Evolutionary conservation across 176 grass and related monocot species (phyloP).

Genomic region (Hordeum marinum): DNA sequence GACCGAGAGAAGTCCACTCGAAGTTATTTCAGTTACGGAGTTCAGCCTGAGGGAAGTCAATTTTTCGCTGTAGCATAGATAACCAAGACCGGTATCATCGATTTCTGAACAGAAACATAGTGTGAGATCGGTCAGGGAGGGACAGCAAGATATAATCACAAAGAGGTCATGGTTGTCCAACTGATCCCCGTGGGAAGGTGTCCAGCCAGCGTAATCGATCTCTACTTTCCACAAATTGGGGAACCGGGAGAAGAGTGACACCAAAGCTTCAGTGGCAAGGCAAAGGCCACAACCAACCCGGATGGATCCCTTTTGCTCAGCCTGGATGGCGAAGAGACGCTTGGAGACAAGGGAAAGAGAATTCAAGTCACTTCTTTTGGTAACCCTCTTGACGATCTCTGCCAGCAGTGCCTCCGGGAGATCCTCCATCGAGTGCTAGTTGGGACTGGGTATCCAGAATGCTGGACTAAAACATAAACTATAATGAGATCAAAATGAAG

Average conservation of each 20-base stretch:
- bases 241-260: slow-evolving; percentile 8
- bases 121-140: slow-evolving; percentile 2
- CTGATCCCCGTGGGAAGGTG: neutral
- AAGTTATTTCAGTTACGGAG: neutral
- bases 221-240: slow-evolving; percentile 6
- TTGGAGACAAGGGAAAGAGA: slow-evolving; percentile 4
- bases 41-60: slow-evolving; percentile 1
- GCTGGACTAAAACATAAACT: neutral
- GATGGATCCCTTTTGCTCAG: neutral
- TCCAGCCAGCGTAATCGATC: slow-evolving; percentile 2
- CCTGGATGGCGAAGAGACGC: slow-evolving; percentile 3
- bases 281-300: neutral
- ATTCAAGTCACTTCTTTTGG: slow-evolving; percentile 7
- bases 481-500: neutral
- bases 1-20: neutral
- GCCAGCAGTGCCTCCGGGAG: slow-evolving; percentile 5
- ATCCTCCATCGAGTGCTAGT: neutral
- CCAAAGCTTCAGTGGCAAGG: neutral
- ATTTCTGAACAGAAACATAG: neutral
- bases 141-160: slow-evolving; percentile 3
- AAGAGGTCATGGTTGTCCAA: slow-evolving; percentile 12
- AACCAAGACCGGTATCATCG: neutral
- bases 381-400: neutral
- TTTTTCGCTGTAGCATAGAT: neutral
- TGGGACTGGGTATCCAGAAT: neutral